Evolutionary conservation across 2,329 filamentous ascomycete genomes (phyloP).

Genomic region (Spiromastix sp.): DNA sequence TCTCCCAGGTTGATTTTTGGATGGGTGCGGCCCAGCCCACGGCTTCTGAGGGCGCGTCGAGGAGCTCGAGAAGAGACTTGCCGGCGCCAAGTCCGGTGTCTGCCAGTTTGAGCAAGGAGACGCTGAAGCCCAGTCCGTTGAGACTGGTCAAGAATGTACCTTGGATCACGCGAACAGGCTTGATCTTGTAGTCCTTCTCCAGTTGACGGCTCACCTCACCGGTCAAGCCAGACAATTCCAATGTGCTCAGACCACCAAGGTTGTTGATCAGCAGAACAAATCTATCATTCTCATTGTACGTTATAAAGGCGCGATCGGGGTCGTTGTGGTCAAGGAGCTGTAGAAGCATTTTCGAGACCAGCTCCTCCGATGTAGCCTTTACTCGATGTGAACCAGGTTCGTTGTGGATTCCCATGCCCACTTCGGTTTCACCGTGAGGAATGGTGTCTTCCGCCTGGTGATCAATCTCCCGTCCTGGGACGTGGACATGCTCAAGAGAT

Average conservation of each 20-base stretch:
- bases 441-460: conserved; percentile 43
- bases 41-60: conserved; percentile 58
- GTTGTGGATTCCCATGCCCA: conserved; percentile 67
- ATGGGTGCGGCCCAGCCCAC: conserved; percentile 57
- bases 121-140: conserved; percentile 61
- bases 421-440: conserved; percentile 48
- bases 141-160: conserved; percentile 64
- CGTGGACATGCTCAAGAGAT: conserved; percentile 83
- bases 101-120: conserved; percentile 53
- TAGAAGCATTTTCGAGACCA: conserved; percentile 52
- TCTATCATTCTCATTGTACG: conserved; percentile 46
- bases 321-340: conserved; percentile 55
- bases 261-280: conserved; percentile 60
- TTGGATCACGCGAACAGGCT: conserved; percentile 50
- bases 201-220: conserved; percentile 56
- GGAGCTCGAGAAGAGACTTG: conserved; percentile 50
- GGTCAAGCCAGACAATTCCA: conserved; percentile 58
- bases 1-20: conserved; percentile 48
- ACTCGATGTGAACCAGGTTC: conserved; percentile 46
- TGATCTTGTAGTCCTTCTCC: conserved; percentile 47
- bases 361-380: conserved; percentile 37
- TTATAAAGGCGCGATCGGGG: conserved; percentile 52
- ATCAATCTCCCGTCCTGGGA: conserved; percentile 61
- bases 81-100: conserved; percentile 47
- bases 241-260: conserved; percentile 55